Evolutionary conservation across 2,329 filamentous ascomycete genomes (phyloP).

Genomic region (Didymella arachidicola): DNA sequence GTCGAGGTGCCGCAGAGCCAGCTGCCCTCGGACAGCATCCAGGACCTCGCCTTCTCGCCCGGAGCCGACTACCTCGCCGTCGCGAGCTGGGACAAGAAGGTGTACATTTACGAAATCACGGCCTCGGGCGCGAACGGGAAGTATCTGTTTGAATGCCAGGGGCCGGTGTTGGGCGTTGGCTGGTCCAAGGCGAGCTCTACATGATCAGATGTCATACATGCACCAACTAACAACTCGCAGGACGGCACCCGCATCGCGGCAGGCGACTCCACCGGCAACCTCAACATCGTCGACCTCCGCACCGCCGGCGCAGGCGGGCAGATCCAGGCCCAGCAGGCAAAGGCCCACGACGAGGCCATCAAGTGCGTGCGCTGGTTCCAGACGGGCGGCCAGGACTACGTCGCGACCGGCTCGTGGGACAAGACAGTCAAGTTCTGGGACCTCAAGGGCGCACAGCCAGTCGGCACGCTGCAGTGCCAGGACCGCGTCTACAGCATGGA

Average conservation of each 20-base stretch:
- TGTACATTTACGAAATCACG: conserved; percentile 93
- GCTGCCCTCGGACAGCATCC: conserved; percentile 83
- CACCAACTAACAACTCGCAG: conserved; percentile 57
- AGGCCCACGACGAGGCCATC: conserved; percentile 78
- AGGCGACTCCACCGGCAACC: conserved; percentile 87
- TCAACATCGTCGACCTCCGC: conserved; percentile 82
- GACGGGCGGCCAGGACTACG: conserved; percentile 73
- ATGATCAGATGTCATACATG: neutral
- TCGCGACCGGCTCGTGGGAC: conserved; percentile 93
- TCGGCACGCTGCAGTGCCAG: conserved; percentile 71
- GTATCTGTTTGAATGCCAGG: conserved; percentile 82
- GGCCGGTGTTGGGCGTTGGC: conserved; percentile 80
- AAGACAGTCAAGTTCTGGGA: conserved; percentile 94
- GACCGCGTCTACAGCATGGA: conserved; percentile 93
- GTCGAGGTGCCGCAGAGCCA: conserved; percentile 74
- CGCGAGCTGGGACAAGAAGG: conserved; percentile 96
- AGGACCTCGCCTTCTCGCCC: conserved; percentile 83
- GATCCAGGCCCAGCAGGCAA: conserved; percentile 65
- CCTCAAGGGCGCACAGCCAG: conserved; percentile 68
- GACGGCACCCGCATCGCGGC: conserved; percentile 90
- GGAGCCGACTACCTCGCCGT: conserved; percentile 83
- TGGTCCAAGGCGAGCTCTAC: conserved; percentile 79
- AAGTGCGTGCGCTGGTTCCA: conserved; percentile 72
- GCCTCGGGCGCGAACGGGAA: conserved; percentile 84
- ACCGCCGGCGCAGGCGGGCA: conserved; percentile 52